Percentiles rank a stretch among this genome's conserved stretches.
These are phyloP conservation scores for Nidularia sp. DNA, from an alignment of 768 basidiomycete genomes.

Conservation along the genomic window DNA sequence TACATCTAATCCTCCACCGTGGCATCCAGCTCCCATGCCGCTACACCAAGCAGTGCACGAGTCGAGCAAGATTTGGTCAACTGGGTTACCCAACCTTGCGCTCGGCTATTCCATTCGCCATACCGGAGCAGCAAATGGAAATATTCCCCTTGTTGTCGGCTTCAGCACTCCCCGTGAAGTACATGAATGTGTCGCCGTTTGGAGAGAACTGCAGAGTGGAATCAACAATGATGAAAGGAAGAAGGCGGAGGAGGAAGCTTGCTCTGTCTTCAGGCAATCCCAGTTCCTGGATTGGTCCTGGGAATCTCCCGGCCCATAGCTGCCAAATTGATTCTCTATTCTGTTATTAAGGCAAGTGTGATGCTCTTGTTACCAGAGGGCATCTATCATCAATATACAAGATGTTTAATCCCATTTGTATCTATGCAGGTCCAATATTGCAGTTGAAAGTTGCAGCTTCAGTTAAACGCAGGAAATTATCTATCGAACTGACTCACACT, in stretches of 20 bases:
- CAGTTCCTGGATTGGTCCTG: conserved; percentile 69
- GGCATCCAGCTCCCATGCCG: conserved; percentile 72
- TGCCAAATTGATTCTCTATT: no score
- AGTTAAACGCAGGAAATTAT: no score
- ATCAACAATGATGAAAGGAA: conserved; percentile 25
- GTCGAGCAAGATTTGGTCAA: conserved; percentile 36
- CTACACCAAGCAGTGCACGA: conserved; percentile 38
- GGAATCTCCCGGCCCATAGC: conserved; percentile 44
- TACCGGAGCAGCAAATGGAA: conserved; percentile 30
- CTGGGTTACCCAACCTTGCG: conserved; percentile 60
- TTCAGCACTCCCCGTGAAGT: conserved; percentile 71
- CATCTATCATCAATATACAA: no score
- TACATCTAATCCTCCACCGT: conserved; percentile 47
- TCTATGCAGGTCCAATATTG: no score
- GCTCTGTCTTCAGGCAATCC: conserved; percentile 39
- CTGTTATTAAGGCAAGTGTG: no score
- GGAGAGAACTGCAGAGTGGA: conserved; percentile 52
- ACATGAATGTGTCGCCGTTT: conserved; percentile 65
- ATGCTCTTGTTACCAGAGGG: no score
- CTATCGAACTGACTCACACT: no score
- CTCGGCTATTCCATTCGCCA: conserved; percentile 64
- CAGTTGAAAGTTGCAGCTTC: no score
- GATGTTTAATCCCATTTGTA: no score
- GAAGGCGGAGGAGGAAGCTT: conserved; percentile 40
- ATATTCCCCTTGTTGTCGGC: conserved; percentile 68